Percentiles rank a stretch among this genome's conserved stretches.
Evolutionary conservation across 2,329 filamentous ascomycete genomes (phyloP).

Genomic region (Ophiosphaerella narmari): DNA sequence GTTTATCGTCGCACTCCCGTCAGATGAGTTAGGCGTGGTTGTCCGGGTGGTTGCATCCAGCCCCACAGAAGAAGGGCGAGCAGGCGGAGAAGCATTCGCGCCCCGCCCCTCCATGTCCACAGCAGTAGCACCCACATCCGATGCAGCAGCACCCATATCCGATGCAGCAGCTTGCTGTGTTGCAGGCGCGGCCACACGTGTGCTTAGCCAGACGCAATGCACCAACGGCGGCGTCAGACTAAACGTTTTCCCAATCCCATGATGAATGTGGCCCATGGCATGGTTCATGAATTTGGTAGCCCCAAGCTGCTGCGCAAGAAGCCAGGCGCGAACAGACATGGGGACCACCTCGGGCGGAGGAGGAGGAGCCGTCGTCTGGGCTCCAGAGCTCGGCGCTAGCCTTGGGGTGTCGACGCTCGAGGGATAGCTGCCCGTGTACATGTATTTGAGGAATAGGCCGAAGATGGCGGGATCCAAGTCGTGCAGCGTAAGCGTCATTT

Average conservation of each 20-base stretch:
- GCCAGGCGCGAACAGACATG: constrained; percentile 17
- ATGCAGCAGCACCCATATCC: no score
- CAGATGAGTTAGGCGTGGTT: no score
- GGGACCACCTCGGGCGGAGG: constrained; percentile 2
- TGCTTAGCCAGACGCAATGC: constrained; percentile 11
- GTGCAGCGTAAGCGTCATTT: no score
- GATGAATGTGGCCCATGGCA: constrained; percentile 13
- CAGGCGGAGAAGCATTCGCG: no score
- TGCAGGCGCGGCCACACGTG: not conserved
- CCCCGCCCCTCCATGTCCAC: no score
- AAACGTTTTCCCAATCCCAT: constrained; percentile 12
- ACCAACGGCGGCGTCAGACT: constrained; percentile 15
- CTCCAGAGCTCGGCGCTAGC: not conserved
- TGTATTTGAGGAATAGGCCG: constrained; percentile 26
- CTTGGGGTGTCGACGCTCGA: constrained; percentile 5
- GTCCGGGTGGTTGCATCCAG: no score
- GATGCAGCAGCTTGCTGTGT: no score
- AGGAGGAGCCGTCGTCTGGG: not conserved
- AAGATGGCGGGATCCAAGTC: constrained; percentile 18
- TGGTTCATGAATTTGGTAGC: constrained; percentile 19
- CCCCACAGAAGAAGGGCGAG: no score
- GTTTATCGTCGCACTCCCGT: no score
- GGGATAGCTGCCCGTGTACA: constrained; percentile 25
- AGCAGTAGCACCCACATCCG: no score
- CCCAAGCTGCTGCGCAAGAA: constrained; percentile 17